Conservation (phyloP, 495 filamentous ascomycete genomes). For the Platismatia glauca region DNA sequence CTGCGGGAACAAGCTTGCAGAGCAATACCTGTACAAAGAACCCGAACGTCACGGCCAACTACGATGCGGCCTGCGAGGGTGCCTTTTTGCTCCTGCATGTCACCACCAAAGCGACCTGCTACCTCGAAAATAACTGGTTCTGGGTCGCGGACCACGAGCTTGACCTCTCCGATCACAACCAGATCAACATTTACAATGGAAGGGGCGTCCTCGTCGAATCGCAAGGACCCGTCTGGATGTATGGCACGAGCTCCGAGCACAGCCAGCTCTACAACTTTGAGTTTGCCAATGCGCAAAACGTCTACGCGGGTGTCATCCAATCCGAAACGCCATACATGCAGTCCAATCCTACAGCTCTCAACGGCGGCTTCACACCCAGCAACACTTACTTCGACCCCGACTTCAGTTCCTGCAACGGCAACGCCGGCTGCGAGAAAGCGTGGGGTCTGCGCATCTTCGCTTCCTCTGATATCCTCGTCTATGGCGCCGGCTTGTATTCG, state of each 20-base stretch:
- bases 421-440: constrained; percentile 59
- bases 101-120: constrained; percentile 57
- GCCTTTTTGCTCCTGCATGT: constrained; percentile 79
- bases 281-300: constrained; percentile 65
- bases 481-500: constrained; percentile 72
- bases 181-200: constrained; percentile 88
- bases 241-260: constrained; percentile 80
- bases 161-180: constrained; percentile 63
- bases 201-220: constrained; percentile 74
- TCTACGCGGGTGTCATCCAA: constrained; percentile 82
- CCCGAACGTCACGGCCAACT: constrained; percentile 46
- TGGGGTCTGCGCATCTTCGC: constrained; percentile 75
- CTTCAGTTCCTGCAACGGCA: constrained; percentile 54
- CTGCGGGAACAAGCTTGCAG: constrained; percentile 71
- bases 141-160: constrained; percentile 95
- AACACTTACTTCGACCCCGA: constrained; percentile 62
- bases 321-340: constrained; percentile 92
- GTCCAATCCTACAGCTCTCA: constrained; percentile 66
- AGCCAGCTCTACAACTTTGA: constrained; percentile 87
- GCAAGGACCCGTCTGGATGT: constrained; percentile 50
- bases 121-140: constrained; percentile 89
- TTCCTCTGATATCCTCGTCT: constrained; percentile 59
- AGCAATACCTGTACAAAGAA: constrained; percentile 66
- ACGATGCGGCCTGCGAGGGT: constrained; percentile 51
- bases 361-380: constrained; percentile 59